Conservation (phyloP, 2,329 filamentous ascomycete genomes). For the Coleophoma eucalyptorum region DNA sequence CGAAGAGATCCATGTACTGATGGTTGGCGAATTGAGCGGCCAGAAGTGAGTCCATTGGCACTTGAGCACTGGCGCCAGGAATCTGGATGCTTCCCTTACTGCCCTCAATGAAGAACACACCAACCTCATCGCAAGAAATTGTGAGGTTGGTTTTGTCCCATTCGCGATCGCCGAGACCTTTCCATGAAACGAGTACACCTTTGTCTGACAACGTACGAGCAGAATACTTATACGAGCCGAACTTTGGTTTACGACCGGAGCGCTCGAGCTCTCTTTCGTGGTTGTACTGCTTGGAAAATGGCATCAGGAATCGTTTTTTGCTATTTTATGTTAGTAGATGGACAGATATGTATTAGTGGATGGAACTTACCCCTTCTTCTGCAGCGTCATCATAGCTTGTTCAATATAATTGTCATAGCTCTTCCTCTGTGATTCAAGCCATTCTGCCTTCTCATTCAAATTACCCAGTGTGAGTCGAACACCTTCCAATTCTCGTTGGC, state of each 20-base stretch:
- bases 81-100: constrained; percentile 92
- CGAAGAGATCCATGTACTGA: constrained; percentile 94
- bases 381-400: constrained; percentile 93
- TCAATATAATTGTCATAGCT: constrained; percentile 99
- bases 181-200: constrained; percentile 91
- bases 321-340: constrained; percentile 33
- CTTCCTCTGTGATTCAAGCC: constrained; percentile 92
- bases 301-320: constrained; percentile 89
- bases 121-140: constrained; percentile 90
- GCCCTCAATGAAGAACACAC: constrained; percentile 89
- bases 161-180: constrained; percentile 74
- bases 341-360: not conserved
- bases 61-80: constrained; percentile 82
- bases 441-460: constrained; percentile 81
- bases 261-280: constrained; percentile 94
- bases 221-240: constrained; percentile 96
- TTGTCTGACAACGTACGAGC: constrained; percentile 86
- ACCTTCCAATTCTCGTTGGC: constrained; percentile 85
- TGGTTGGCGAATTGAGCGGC: constrained; percentile 97
- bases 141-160: constrained; percentile 94
- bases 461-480: constrained; percentile 72
- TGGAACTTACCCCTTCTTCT: constrained; percentile 77
- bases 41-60: constrained; percentile 88
- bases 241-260: constrained; percentile 90
- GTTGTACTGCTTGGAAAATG: constrained; percentile 98